Evolutionary conservation across 1,284 basidiomycete species (phyloP).

Genomic region (Ustilago shanxiensis): DNA sequence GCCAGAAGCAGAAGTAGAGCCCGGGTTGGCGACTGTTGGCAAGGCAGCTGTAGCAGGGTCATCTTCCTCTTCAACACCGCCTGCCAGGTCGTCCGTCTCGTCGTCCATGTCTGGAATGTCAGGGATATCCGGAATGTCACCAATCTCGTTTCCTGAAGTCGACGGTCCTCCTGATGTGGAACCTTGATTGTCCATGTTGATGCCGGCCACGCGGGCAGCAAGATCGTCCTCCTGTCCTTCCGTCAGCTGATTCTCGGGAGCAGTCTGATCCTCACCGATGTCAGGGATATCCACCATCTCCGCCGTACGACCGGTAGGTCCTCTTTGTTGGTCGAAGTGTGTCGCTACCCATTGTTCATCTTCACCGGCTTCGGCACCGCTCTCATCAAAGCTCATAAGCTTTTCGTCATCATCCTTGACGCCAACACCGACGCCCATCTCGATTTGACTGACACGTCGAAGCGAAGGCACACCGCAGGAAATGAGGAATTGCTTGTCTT

Average conservation of each 20-base stretch:
- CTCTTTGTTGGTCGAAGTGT: conserved; percentile 32
- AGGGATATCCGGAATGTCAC: conserved; percentile 55
- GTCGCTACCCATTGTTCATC: conserved; percentile 63
- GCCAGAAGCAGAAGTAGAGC: conserved; percentile 67
- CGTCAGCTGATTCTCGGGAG: conserved; percentile 53
- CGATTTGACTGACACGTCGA: conserved; percentile 63
- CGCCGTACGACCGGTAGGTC: conserved; percentile 14
- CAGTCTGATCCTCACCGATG: conserved; percentile 53
- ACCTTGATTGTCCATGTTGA: conserved; percentile 23
- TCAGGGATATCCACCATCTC: conserved; percentile 66
- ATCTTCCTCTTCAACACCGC: conserved; percentile 61
- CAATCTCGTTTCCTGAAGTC: conserved; percentile 22
- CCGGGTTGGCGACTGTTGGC: conserved; percentile 9
- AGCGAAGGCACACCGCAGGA: conserved; percentile 66
- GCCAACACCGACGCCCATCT: conserved; percentile 36
- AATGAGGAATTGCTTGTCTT: conserved; percentile 95
- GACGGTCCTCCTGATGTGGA: conserved; percentile 7
- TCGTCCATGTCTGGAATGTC: conserved; percentile 66
- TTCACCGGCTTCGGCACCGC: conserved; percentile 33
- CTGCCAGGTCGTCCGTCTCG: conserved; percentile 58
- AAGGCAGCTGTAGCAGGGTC: conserved; percentile 65
- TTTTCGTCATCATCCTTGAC: conserved; percentile 52
- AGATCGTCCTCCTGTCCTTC: conserved; percentile 62
- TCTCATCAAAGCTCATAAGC: conserved; percentile 54
- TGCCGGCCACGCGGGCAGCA: conserved; percentile 53